Evolutionary conservation across 441 rosid genomes (phyloP), one percentile per base, ranked within the genome.

Genomic region (Macaranga tanarius): DNA sequence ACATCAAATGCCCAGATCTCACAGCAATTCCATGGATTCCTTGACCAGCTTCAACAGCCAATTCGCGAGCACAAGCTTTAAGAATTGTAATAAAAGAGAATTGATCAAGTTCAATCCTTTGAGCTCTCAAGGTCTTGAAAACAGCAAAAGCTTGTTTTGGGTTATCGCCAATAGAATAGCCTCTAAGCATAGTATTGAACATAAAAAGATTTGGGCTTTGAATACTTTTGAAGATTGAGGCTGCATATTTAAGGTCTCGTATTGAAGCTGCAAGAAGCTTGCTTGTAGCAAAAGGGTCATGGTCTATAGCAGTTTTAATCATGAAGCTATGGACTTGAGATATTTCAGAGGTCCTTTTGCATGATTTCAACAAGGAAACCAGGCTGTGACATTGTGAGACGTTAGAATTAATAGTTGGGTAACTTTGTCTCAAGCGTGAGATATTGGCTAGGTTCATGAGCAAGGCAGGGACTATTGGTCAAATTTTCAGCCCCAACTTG

Each of bases 111-210:
- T 69, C 16, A 38, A 85, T 56, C 38, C 84, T 81, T 62, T 74
- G 47, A 76, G 86, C 76, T 80, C 95, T 84, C 86, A 87, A 75
- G 61, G 75, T 72, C 79, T 77, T 87, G 83, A 88, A 90, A 56
- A 84, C 67, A 73, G 34, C 48, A 81, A 86, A 84, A 58, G 90
- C 86, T 76, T 76, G 80, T 62, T 68, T 70, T 0, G 90, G 90
- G 65, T 81, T 78, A 38, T 77, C 80, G 56, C 91, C 69, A n/a
- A 77, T 69, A 20, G 93, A 87, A 75, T 79, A 86, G 28, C 83
- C 89, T 74, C 90, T 79, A 51, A 90, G 77, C 77, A 90, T 79
- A 45, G 89, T 82, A 73, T 87, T 87, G 81, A 81, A 88, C 91
- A 88, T 86, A 77, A 69, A 90, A 56, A 90, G 86, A 70, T 82